A percentile compares a stretch with the other conserved stretches of the same genome.
phyloP scores from a whole-genome alignment of 1,284 basidiomycete species.

The Coniferiporia weirii region DNA sequence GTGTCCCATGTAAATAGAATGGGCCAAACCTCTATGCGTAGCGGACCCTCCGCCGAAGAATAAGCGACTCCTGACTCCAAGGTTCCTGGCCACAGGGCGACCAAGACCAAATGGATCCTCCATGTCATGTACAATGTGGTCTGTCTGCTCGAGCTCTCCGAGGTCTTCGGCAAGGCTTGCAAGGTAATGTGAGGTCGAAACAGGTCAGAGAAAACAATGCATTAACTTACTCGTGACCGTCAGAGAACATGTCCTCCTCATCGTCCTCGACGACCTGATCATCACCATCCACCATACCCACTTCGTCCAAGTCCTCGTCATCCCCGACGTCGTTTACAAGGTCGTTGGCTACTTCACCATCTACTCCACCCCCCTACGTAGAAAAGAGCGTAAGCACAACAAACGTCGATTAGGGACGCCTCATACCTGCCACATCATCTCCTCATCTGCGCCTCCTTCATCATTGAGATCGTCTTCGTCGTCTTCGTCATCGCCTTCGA shows the following conservation, averaged over 20 bases:
- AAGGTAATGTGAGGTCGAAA: slow-evolving; percentile 3
- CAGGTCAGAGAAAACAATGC: slow-evolving; percentile 22
- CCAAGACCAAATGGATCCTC: slow-evolving; percentile 52
- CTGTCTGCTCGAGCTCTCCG: slow-evolving; percentile 40
- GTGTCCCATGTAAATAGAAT: background rate
- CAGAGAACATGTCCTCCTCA: slow-evolving; percentile 58
- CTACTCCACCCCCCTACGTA: slow-evolving; percentile 35
- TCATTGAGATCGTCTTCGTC: slow-evolving; percentile 51
- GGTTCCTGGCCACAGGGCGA: slow-evolving; percentile 41
- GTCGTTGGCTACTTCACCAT: slow-evolving; percentile 48
- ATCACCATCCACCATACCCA: slow-evolving; percentile 36
- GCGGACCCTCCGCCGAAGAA: slow-evolving; percentile 34
- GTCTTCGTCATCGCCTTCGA: slow-evolving; percentile 49
- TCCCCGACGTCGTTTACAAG: slow-evolving; percentile 38
- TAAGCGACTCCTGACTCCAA: slow-evolving; percentile 43
- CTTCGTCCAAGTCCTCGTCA: slow-evolving; percentile 51
- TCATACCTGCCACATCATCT: slow-evolving; percentile 70
- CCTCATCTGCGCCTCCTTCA: slow-evolving; percentile 45
- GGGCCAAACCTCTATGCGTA: slow-evolving; percentile 5
- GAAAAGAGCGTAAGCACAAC: slow-evolving; percentile 29
- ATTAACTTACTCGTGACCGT: slow-evolving; percentile 64
- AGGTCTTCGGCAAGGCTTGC: slow-evolving; percentile 46
- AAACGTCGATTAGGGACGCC: background rate
- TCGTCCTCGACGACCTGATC: slow-evolving; percentile 50
- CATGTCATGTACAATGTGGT: slow-evolving; percentile 28